A percentile compares a stretch with the other conserved stretches of the same genome.
phyloP scores from a whole-genome alignment of 2,329 filamentous ascomycete species.

The Trichoderma koningiopsis region DNA sequence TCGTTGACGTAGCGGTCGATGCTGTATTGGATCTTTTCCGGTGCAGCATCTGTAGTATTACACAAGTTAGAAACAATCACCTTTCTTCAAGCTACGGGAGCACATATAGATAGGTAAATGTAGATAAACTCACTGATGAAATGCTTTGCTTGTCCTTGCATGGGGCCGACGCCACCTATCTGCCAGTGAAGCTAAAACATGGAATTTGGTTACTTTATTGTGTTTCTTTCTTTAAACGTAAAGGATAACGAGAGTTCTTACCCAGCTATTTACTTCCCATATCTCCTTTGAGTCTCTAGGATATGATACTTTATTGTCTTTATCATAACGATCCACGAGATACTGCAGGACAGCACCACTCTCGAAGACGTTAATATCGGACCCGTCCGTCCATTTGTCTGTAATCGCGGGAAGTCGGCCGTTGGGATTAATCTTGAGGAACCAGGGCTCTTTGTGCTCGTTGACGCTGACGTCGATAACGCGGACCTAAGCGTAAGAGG shows the following conservation, averaged over 20 bases:
- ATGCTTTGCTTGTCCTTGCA: slow-evolving; percentile 82
- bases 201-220: too few relatives aligned
- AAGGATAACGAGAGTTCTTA: slow-evolving; percentile 33
- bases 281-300: slow-evolving; percentile 71
- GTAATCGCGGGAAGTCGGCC: slow-evolving; percentile 87
- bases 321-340: slow-evolving; percentile 78
- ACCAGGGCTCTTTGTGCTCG: slow-evolving; percentile 86
- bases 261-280: slow-evolving; percentile 81
- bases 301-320: slow-evolving; percentile 80
- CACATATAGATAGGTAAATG: too few relatives aligned
- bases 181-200: slow-evolving; percentile 63
- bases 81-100: too few relatives aligned
- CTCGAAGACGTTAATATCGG: slow-evolving; percentile 77
- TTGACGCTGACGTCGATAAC: slow-evolving; percentile 72
- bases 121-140: slow-evolving; percentile 58
- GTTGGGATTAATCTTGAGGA: slow-evolving; percentile 89
- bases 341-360: slow-evolving; percentile 84
- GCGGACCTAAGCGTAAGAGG: slow-evolving; percentile 44
- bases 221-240: too few relatives aligned
- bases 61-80: too few relatives aligned
- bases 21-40: slow-evolving; percentile 79
- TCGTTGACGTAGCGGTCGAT: slow-evolving; percentile 82
- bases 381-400: slow-evolving; percentile 73
- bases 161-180: slow-evolving; percentile 78
- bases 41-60: slow-evolving; percentile 48